These are phyloP conservation scores for Otatea glauca DNA, from an alignment of 176 grass and related monocot species.

Conservation along the genomic window DNA sequence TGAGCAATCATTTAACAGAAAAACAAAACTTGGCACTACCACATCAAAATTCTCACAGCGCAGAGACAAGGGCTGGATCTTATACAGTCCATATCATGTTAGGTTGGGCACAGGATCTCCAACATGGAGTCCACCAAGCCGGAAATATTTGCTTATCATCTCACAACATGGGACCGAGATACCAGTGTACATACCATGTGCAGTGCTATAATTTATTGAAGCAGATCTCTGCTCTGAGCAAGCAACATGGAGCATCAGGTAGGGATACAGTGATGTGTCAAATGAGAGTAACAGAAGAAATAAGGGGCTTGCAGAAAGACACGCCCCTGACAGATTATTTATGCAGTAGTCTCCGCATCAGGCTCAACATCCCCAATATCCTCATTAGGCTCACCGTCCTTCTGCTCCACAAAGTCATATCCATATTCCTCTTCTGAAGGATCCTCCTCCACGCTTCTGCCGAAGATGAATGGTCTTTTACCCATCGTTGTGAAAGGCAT, in stretches of 20 bases:
- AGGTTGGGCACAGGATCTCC: constrained; percentile 3
- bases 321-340: not conserved
- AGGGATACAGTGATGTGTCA: not conserved
- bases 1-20: not conserved
- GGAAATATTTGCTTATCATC: not conserved
- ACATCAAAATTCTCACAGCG: not conserved
- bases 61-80: not conserved
- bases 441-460: constrained; percentile 70
- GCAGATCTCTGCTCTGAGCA: not conserved
- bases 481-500: constrained; percentile 98
- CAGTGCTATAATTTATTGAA: constrained; percentile 32
- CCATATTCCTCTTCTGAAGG: constrained; percentile 50
- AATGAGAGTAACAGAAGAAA: constrained; percentile 1
- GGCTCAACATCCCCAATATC: constrained; percentile 12
- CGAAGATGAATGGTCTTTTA: constrained; percentile 71
- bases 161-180: not conserved
- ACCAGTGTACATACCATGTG: not conserved
- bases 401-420: constrained; percentile 37
- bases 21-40: not conserved
- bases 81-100: constrained; percentile 13
- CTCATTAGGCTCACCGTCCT: constrained; percentile 27
- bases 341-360: not conserved
- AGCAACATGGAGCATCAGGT: constrained; percentile 1
- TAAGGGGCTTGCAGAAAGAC: not conserved
- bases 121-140: not conserved